Evolutionary conservation across 129 eudicot genomes (phyloP), one percentile per base, ranked within the genome.

Genomic region (Erigeron canadensis): DNA sequence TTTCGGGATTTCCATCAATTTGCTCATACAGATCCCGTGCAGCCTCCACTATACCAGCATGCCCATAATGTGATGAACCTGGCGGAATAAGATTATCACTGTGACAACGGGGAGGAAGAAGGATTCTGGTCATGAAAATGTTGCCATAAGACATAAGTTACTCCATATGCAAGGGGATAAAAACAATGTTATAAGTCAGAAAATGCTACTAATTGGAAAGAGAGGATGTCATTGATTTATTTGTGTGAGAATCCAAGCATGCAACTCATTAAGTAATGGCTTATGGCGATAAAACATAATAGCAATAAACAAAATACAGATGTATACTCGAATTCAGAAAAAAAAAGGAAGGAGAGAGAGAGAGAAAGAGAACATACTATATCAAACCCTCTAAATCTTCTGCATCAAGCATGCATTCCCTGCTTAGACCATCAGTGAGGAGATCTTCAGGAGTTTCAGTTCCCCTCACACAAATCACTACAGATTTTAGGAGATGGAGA

Each of bases 361-460:
- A 15, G 63, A 13, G 69, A 28, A 18, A 75, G 67, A 51, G 60
- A 44, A 73, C 84, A 42, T 83, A 82, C 96, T 73, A 79, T 41
- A 81, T 71, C 55, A 88, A 68, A 40, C 96, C 89, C 74, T 81
- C 84, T 4, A 88, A 66, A 63, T 88, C 91, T 74, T 88, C 82
- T 22, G 77, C 11, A 46, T 81, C 75, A 54, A 88, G 84, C 73
- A 56, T 17, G 76, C 89, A 81, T 81, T 84, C 91, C 78, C 85
- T 83, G 55, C 91, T 76, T 80, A 88, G 73, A 16, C 91, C 96
- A 79, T 88, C 91, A 6, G 91, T 88, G 79, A 88, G 70, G 19
- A 88, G 82, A 79, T 88, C 96, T 74, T 88, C 96, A 16, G 96
- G 96, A 19, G 87, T 88, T 84, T 88, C 96, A 79, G 96, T 88